These are phyloP conservation scores for Volvox carteri DNA, from an alignment of 163 green algal genomes.

Conservation along the genomic window DNA sequence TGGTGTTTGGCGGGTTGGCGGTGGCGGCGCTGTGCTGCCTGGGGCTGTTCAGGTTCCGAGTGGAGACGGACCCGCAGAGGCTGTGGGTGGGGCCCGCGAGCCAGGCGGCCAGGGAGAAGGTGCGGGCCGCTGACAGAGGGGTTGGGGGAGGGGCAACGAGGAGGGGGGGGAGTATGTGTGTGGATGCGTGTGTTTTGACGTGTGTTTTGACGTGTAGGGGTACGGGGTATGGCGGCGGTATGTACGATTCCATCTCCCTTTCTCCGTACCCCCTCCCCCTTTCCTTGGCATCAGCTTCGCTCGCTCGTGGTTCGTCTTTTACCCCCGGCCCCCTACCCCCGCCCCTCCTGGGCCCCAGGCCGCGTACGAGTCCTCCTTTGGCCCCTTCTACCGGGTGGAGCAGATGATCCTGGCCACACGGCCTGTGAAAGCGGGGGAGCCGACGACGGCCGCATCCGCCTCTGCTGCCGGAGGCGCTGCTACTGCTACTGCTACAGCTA, in stretches of 20 bases:
- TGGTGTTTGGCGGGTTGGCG: conserved; percentile 51
- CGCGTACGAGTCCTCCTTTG: conserved; percentile 88
- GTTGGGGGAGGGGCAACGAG: not conserved
- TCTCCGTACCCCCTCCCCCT: not conserved
- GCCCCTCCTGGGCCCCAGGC: conserved; percentile 58
- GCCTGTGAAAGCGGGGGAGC: not conserved
- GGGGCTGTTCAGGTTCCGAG: conserved; percentile 75
- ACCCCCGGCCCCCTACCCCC: not conserved
- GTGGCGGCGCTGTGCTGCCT: conserved; percentile 70
- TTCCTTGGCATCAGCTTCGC: too few relatives aligned
- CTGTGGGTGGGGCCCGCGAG: conserved; percentile 89
- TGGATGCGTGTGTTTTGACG: too few relatives aligned
- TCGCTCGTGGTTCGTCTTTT: not conserved
- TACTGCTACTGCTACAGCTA: not conserved
- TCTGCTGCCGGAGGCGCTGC: too few relatives aligned
- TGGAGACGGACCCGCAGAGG: conserved; percentile 86
- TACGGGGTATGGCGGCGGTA: too few relatives aligned
- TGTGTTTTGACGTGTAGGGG: too few relatives aligned
- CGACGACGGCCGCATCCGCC: not conserved
- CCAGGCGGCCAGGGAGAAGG: conserved; percentile 66
- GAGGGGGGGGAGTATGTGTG: not conserved
- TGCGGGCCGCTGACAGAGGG: too few relatives aligned
- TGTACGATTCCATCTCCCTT: too few relatives aligned
- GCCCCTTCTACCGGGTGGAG: conserved; percentile 91
- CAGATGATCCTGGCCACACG: conserved; percentile 91